Conservation (phyloP, 169 alveolate species). For the Plasmodium blacklocki region DNA sequence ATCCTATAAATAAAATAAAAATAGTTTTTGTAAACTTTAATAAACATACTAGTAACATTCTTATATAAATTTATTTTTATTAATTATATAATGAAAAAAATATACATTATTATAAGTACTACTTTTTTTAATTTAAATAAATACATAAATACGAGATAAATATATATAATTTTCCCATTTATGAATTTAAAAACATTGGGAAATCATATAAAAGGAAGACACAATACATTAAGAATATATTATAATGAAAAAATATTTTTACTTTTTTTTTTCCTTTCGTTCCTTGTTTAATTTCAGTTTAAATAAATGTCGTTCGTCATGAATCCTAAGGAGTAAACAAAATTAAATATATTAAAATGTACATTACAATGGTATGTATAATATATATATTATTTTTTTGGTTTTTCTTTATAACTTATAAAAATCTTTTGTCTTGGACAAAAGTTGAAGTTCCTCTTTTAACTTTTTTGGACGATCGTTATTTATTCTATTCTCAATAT, state of each 20-base stretch:
- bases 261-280: conserved; percentile 52
- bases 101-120: too few species aligned
- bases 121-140: too few species aligned
- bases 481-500: conserved; percentile 47
- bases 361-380: neutral
- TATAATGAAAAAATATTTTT: neutral
- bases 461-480: conserved; percentile 63
- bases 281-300: conserved; percentile 69
- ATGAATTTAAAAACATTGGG: too few species aligned
- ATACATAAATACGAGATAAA: too few species aligned
- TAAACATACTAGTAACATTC: too few species aligned
- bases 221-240: too few species aligned
- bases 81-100: too few species aligned
- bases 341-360: neutral
- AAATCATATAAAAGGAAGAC: too few species aligned
- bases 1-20: too few species aligned
- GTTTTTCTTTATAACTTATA: conserved; percentile 37
- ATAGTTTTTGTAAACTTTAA: too few species aligned
- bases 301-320: conserved; percentile 68
- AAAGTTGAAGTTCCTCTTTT: conserved; percentile 66
- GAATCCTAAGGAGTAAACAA: conserved; percentile 26
- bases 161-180: too few species aligned
- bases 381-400: neutral
- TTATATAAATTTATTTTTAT: too few species aligned
- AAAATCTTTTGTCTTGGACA: conserved; percentile 68